Evolutionary conservation across 192 early-diverging fungal species (phyloP), one percentile per base, ranked within the genome.

Genomic region (Coemansia sp.): DNA sequence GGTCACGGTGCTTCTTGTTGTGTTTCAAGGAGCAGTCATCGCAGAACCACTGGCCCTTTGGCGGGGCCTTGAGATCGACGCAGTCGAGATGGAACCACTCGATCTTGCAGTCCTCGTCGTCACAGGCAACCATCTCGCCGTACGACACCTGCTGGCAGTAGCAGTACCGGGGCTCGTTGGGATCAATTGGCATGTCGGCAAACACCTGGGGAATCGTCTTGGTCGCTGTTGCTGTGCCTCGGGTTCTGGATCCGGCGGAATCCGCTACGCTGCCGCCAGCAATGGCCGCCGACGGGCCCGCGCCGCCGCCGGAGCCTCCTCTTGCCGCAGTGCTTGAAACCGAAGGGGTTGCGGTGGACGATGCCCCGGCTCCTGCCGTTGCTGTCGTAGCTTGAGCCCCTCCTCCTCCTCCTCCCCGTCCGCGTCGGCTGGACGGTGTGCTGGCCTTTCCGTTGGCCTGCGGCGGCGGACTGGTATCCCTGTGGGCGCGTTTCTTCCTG

Each of bases 81-180:
- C 97, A 99, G 0, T 85, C 88, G 64, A 94, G 86, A 83, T 99
- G 97, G 86, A 99, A 99, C 97, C 97, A 99, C 84, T 99, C 96
- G 66, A 94, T 90, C 53, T 91, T 90, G 75, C 97, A 99, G 64
- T 88, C 87, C 50, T 91, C 90, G 77, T 98, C 94, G 69, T 93
- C 92, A 67, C 92, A 93, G 22, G 92, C 97, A 55, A 99, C 94
- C 97, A 99, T 99, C 55, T 98, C 96, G 13, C 97, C 97, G 68
- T 87, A 99, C 7, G 93, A 95, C 13, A 98, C 93, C 78, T 95
- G 94, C 41, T 94, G 85, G 64, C 97, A 99, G 71, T 94, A 94
- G 69, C 97, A 99, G 79, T 99, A 99, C 17, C 90, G 84, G 2
- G 95, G 96, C 81, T 99, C 97, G 70, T 96, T 95, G 0, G 97